Base-by-base conservation (phyloP, 805 yeast genomes). In the Sugiyamaella valdiviana region DNA sequence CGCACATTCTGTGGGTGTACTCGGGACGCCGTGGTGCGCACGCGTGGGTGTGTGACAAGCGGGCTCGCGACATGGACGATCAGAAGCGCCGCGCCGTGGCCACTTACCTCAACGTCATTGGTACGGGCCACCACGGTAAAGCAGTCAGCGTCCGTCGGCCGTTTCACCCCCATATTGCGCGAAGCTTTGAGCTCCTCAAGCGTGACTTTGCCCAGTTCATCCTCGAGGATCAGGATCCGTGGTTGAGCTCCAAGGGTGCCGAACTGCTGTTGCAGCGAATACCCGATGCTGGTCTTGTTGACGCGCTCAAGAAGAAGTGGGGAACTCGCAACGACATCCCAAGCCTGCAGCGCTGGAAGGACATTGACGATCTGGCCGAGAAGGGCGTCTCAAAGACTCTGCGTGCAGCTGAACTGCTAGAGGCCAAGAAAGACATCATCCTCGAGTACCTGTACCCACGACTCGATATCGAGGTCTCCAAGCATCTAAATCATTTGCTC, bases 1-100 rank as follows among this genome's bases (percentile, higher is more conserved):
- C 80, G 51, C 82, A 87, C 65, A 72, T 88, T 62, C 72, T 93
- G 44, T 93, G 98, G 98, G 96, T 91, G 3, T 93, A 87, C 62
- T 88, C 96, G 0, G 99, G 99, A 42, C 84, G 99, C 73, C 85
- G 99, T 77, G 99, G 99, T 66, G 95, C 95, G 14, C 99, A 93
- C 73, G 95, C 98, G 61, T 93, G 99, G 99, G 76, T 93, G 20
- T 85, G 95, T 66, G 99, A 93, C 63, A 67, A 76, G 48, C 71
- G 90, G 42, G 96, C 97, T 0, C 71, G 97, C 49, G 59, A 64
- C 1, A 66, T 93, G 52, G 84, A 79, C 53, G 98, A 93, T 63
- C 59, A 71, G 4, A 78, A 79, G 51, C 77, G 99, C 59, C 74
- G 83, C 58, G 80, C 95, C 2, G 77, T 93, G 10, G 82, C 90